phyloP scores from a whole-genome alignment of 129 eudicot species.

The Centaurea solstitialis region DNA sequence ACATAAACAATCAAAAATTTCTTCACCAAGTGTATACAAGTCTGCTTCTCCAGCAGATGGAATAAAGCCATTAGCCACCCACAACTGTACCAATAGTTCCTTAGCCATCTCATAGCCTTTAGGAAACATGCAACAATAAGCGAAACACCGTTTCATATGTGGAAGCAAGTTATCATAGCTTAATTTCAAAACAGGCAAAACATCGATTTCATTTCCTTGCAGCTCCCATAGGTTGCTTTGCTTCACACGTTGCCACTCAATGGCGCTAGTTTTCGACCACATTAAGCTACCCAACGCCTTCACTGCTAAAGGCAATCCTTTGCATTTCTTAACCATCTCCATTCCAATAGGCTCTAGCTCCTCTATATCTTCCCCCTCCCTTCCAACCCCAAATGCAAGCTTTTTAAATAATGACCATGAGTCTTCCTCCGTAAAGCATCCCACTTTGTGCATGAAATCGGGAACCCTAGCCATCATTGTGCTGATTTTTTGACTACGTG shows the following conservation, averaged over 20 bases:
- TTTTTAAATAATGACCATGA: conserved; percentile 28
- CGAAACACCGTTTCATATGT: too few species aligned
- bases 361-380: background rate
- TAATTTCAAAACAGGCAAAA: conserved; percentile 10
- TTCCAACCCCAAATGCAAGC: conserved; percentile 29
- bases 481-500: conserved; percentile 19
- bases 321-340: conserved; percentile 5
- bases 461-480: conserved; percentile 18
- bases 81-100: background rate
- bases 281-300: too few species aligned
- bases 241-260: conserved; percentile 3
- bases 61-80: conserved; percentile 10
- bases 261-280: background rate
- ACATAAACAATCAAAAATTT: conserved; percentile 1
- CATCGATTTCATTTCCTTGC: background rate
- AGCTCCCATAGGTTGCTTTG: conserved; percentile 4
- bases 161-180: conserved; percentile 6
- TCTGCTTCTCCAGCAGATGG: background rate
- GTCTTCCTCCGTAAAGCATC: conserved; percentile 28
- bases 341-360: conserved; percentile 30
- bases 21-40: too few species aligned
- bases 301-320: conserved; percentile 3
- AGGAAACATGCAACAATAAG: conserved; percentile 31
- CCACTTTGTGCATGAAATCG: conserved; percentile 8
- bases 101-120: background rate